Conservation (phyloP, 768 basidiomycete species). For the Russula lepida region DNA sequence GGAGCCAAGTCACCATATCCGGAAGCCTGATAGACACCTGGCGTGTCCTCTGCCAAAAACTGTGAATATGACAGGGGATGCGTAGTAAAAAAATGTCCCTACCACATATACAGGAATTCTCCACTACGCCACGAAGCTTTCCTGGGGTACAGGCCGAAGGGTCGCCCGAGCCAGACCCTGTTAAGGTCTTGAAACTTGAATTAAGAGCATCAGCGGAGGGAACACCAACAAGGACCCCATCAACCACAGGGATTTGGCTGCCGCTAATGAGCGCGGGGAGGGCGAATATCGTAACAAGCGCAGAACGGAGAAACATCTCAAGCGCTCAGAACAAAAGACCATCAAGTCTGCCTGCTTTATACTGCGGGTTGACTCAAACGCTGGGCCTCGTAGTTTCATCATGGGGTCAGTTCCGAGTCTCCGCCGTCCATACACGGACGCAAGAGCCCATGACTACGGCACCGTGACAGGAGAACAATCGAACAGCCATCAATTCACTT, state of each 20-base stretch:
- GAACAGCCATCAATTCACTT: no score
- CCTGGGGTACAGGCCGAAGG: conserved; percentile 31
- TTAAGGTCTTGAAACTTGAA: not conserved
- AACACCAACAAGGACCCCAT: conserved; percentile 45
- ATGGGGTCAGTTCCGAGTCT: no score
- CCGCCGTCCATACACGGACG: no score
- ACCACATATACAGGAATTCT: conserved; percentile 59
- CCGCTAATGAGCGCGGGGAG: conserved; percentile 22
- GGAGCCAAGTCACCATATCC: conserved; percentile 55
- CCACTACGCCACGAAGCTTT: conserved; percentile 44
- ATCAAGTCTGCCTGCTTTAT: not conserved
- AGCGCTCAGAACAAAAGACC: not conserved
- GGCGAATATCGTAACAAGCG: conserved; percentile 15
- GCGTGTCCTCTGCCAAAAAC: conserved; percentile 32
- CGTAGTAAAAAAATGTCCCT: conserved; percentile 3
- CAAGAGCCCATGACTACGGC: no score
- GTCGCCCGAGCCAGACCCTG: not conserved
- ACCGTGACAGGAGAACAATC: no score
- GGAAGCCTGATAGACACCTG: no score
- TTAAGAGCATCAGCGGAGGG: not conserved
- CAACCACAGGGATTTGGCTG: conserved; percentile 40
- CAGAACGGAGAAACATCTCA: no score
- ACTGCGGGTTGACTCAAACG: not conserved
- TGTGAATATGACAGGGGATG: not conserved
- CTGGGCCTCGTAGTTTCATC: no score